These are phyloP conservation scores for Solioccasus polychromus DNA, from an alignment of 768 basidiomycete species.

Conservation along the genomic window DNA sequence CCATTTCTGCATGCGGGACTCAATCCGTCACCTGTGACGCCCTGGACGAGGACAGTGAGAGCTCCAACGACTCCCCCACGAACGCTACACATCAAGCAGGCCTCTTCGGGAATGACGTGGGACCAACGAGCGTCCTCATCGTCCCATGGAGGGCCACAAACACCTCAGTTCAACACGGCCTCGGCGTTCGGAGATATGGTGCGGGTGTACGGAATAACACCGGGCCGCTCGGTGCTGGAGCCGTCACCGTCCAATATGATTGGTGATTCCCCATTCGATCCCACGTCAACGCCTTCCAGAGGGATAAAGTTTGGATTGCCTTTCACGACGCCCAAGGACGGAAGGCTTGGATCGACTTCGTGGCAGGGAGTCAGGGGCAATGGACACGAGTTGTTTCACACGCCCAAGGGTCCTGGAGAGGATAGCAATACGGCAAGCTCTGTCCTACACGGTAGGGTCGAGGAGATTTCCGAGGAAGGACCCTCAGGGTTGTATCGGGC, in stretches of 20 bases:
- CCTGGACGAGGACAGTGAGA: slow-evolving; percentile 41
- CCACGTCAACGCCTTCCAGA: slow-evolving; percentile 77
- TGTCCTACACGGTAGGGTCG: slow-evolving; percentile 16
- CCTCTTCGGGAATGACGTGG: slow-evolving; percentile 41
- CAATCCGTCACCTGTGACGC: slow-evolving; percentile 53
- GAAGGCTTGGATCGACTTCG: slow-evolving; percentile 34
- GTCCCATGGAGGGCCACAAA: slow-evolving; percentile 52
- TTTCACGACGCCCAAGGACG: slow-evolving; percentile 64
- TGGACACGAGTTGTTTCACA: slow-evolving; percentile 47
- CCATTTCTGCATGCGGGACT: slow-evolving; percentile 55
- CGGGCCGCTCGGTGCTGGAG: slow-evolving; percentile 38
- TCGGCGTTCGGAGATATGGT: slow-evolving; percentile 34
- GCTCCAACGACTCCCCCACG: slow-evolving; percentile 51
- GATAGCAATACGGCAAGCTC: slow-evolving; percentile 13
- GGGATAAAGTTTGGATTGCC: slow-evolving; percentile 61
- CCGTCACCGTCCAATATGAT: slow-evolving; percentile 17
- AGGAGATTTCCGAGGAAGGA: slow-evolving; percentile 19
- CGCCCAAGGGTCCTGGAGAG: slow-evolving; percentile 42
- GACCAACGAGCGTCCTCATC: slow-evolving; percentile 41
- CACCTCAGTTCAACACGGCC: slow-evolving; percentile 43
- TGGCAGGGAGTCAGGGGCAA: slow-evolving; percentile 30
- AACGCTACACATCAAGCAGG: slow-evolving; percentile 24
- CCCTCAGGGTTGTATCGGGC: slow-evolving; percentile 16
- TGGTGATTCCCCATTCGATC: slow-evolving; percentile 68
- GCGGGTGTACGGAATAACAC: slow-evolving; percentile 39